Evolutionary conservation across 129 eudicot species (phyloP), one percentile per base, ranked within the genome.

Genomic region (Flaveria robusta): DNA sequence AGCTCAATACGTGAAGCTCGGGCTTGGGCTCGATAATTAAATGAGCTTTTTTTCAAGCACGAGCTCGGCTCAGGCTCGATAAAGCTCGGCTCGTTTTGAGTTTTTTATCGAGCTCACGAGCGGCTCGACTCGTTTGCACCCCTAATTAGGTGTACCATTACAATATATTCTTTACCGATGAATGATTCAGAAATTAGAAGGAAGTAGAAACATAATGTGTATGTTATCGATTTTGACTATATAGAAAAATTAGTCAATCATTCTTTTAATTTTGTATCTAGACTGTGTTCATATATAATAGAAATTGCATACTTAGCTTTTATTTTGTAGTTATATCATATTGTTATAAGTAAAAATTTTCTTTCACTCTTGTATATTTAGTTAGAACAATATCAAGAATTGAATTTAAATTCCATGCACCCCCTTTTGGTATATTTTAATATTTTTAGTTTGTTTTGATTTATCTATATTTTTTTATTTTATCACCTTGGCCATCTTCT

Each of bases 401-500:
- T 4, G 62, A 55, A 55, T 55, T 7, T 18, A 20, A 19, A 55
- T 55, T 19, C 62, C 62, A 55, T 19, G 62, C 27, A 20, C 22
- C 0, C 27, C 65, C 34, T 58, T 58, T 58, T 3, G 11, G 34
- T 15, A 29, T 62, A 62, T 34, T 72, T 50, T 20, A 18, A 2
- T 23, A 19, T 42, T 41, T 67, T 3, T 42, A 67, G 37, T 20
- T 67, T 41, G 26, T 22, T 20, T 56, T 39, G 19, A 41, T 43
- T 14, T 13, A 69, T 69, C 24, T 14, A 24, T 15, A 18, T 37
- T 69, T 6, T 0, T 10, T 69, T 39, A 54, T 54, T 18, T 67
- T 39, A 34, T 37, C 47, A 66, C 9, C 14, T 66, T 66, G 15
- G 24, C 47, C 70, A 66, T 66, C 70, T 13, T 70, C 62, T 20